phyloP scores from a whole-genome alignment of 768 basidiomycete genomes.

The Termitomyces sp. region DNA sequence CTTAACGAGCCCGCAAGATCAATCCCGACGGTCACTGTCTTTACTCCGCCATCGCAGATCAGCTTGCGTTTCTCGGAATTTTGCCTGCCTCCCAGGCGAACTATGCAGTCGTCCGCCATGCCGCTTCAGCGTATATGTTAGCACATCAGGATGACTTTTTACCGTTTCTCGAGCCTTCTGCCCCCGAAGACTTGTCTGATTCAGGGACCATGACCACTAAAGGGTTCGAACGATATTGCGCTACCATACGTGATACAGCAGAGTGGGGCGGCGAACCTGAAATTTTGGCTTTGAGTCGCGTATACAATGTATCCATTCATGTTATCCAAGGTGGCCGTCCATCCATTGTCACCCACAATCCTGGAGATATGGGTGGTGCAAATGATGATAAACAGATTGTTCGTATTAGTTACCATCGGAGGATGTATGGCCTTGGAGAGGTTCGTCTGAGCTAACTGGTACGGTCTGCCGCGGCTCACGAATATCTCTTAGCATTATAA shows the following conservation, averaged over 20 bases:
- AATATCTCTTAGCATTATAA: slow-evolving; percentile 71
- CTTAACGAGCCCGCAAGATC: slow-evolving; percentile 46
- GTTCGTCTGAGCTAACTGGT: slow-evolving; percentile 38
- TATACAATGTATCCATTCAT: slow-evolving; percentile 82
- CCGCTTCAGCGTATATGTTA: slow-evolving; percentile 79
- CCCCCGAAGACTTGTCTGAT: slow-evolving; percentile 65
- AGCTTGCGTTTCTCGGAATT: slow-evolving; percentile 71
- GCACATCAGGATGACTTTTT: slow-evolving; percentile 86
- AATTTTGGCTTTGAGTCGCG: slow-evolving; percentile 82
- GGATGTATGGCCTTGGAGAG: slow-evolving; percentile 96
- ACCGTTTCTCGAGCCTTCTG: slow-evolving; percentile 81
- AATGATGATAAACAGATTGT: slow-evolving; percentile 37
- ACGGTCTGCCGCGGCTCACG: slow-evolving; percentile 1
- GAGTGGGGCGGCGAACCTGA: slow-evolving; percentile 98
- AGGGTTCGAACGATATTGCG: slow-evolving; percentile 74
- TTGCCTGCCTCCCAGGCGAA: slow-evolving; percentile 54
- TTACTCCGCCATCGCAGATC: slow-evolving; percentile 92
- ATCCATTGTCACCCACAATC: slow-evolving; percentile 79
- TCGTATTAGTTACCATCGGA: slow-evolving; percentile 87
- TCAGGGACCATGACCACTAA: slow-evolving; percentile 67
- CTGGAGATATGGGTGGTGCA: slow-evolving; percentile 32
- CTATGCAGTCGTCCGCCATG: slow-evolving; percentile 56
- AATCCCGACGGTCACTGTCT: slow-evolving; percentile 96
- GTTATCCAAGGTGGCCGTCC: slow-evolving; percentile 85
- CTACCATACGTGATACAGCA: slow-evolving; percentile 73